Percentiles rank a stretch among this genome's conserved stretches.
phyloP scores from a whole-genome alignment of 2,329 filamentous ascomycete genomes.

The Thelonectria olida region DNA sequence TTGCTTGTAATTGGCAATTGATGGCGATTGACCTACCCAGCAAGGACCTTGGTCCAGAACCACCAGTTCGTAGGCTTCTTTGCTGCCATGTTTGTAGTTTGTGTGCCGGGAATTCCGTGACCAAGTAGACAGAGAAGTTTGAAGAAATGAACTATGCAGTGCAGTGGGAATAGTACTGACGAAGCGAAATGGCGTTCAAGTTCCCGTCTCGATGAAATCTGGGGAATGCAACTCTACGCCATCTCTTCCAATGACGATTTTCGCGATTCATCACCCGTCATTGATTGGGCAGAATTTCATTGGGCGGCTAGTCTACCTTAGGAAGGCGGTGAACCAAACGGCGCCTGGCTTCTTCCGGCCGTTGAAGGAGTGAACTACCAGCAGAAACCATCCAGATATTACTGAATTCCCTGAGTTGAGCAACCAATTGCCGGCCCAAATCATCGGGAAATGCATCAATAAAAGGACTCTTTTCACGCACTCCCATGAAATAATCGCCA shows the following conservation, averaged over 20 bases:
- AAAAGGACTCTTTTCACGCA: not conserved
- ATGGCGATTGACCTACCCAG: constrained; percentile 62
- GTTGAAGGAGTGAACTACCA: not conserved
- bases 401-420: not conserved
- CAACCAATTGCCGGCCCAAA: not conserved
- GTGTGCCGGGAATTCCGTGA: not conserved
- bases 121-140: no score
- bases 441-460: not conserved
- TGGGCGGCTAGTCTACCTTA: constrained; percentile 11
- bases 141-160: no score
- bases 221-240: constrained; percentile 3
- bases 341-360: constrained; percentile 24
- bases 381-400: not conserved
- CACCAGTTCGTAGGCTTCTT: constrained; percentile 63
- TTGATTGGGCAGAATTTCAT: constrained; percentile 42
- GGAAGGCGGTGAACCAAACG: constrained; percentile 37
- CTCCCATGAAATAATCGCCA: no score
- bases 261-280: constrained; percentile 42
- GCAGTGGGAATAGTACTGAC: no score
- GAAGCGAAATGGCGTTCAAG: no score
- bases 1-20: constrained; percentile 21
- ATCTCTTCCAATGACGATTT: constrained; percentile 41
- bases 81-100: constrained; percentile 41
- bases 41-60: constrained; percentile 75
- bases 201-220: not conserved